These are phyloP conservation scores for Puccinia brachypodii DNA, from an alignment of 1,284 basidiomycete genomes.

Conservation along the genomic window DNA sequence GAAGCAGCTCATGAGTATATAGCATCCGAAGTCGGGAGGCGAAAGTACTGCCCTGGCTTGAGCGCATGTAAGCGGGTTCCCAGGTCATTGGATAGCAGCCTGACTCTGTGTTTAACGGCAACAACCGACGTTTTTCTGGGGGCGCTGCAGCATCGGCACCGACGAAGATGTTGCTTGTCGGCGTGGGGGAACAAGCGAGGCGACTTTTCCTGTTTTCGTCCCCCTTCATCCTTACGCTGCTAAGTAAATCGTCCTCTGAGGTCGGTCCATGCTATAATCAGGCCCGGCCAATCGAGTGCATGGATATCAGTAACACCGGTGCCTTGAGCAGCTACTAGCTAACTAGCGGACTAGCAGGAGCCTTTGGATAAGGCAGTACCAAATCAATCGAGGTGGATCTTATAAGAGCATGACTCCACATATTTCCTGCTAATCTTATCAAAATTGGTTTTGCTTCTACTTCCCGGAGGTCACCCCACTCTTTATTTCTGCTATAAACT, in stretches of 20 bases:
- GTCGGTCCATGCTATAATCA: not conserved
- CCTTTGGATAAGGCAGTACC: not conserved
- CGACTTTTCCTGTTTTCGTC: too few species aligned
- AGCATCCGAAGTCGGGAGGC: too few species aligned
- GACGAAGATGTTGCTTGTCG: too few species aligned
- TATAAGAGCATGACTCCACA: not conserved
- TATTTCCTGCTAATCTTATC: not conserved
- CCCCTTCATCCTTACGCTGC: too few species aligned
- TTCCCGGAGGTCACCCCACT: not conserved
- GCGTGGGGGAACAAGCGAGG: too few species aligned
- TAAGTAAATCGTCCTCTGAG: not conserved
- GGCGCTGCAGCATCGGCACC: too few species aligned
- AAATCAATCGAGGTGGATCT: not conserved
- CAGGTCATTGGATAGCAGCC: too few species aligned
- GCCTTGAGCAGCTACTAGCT: not conserved
- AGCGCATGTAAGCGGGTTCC: too few species aligned
- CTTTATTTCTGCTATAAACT: slow-evolving; percentile 18
- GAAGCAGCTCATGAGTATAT: too few species aligned
- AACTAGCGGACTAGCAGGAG: not conserved
- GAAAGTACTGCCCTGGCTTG: too few species aligned
- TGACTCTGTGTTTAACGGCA: too few species aligned
- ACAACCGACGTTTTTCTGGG: too few species aligned
- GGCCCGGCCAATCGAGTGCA: not conserved
- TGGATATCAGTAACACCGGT: not conserved
- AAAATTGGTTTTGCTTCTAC: not conserved